phyloP scores from a whole-genome alignment of 306 rosid species.

The Cicer pinnatifidum region DNA sequence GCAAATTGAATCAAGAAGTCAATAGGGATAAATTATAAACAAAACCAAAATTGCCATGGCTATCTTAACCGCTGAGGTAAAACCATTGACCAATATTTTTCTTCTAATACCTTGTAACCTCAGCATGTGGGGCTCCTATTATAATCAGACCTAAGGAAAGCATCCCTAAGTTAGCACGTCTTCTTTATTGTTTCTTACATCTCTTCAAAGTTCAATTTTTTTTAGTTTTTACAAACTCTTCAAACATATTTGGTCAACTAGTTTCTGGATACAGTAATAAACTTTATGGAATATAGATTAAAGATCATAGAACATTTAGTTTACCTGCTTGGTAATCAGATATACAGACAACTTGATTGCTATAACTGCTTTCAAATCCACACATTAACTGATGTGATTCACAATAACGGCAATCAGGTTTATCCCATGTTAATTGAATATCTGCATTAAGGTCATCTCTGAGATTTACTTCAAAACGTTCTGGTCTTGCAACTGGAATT shows the following conservation, averaged over 20 bases:
- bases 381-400: conserved; percentile 59
- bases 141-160: not conserved
- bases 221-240: not conserved
- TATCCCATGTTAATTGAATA: conserved; percentile 62
- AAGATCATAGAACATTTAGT: not conserved
- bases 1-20: conserved; percentile 42
- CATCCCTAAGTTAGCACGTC: not conserved
- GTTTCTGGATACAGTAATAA: conserved; percentile 2
- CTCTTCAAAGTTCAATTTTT: not conserved
- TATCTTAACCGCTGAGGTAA: conserved; percentile 22
- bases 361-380: conserved; percentile 53
- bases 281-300: conserved; percentile 9
- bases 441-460: conserved; percentile 47
- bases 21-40: not conserved
- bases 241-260: conserved; percentile 12
- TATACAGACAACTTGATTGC: conserved; percentile 53
- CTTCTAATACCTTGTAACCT: conserved; percentile 16
- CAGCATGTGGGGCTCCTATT: conserved; percentile 9
- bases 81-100: conserved; percentile 42
- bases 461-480: conserved; percentile 31
- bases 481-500: conserved; percentile 52
- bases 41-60: conserved; percentile 10
- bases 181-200: not conserved
- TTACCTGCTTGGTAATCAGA: conserved; percentile 53
- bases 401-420: conserved; percentile 64